Percentiles rank a stretch among this genome's conserved stretches.
These are phyloP conservation scores for Yarrowia sp. DNA, from an alignment of 805 yeast species.

Conservation along the genomic window DNA sequence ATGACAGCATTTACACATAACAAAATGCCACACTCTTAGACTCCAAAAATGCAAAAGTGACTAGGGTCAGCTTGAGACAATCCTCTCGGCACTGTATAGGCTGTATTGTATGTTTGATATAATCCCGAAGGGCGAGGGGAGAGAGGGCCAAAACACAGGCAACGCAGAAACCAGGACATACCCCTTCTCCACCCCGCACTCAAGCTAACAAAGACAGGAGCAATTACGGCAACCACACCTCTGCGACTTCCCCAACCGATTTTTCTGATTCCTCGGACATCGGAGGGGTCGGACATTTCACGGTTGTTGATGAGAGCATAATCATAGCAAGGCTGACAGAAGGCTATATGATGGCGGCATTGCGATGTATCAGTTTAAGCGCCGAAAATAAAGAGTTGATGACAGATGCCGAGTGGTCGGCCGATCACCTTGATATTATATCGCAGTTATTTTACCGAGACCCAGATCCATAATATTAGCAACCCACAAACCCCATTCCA, in stretches of 20 bases:
- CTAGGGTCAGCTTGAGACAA: too few species aligned
- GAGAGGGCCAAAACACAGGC: too few species aligned
- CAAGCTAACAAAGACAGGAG: not conserved
- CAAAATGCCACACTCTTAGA: not conserved
- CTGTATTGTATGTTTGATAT: too few species aligned
- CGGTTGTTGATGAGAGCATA: not conserved
- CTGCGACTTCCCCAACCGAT: not conserved
- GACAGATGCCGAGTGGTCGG: not conserved
- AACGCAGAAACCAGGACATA: too few species aligned
- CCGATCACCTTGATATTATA: not conserved
- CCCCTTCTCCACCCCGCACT: too few species aligned
- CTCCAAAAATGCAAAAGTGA: not conserved
- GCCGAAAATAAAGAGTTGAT: too few species aligned
- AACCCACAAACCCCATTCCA: not conserved
- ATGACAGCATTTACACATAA: conserved; percentile 4
- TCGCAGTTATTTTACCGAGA: not conserved
- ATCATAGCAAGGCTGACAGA: not conserved
- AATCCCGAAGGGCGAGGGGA: too few species aligned
- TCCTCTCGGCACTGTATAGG: too few species aligned
- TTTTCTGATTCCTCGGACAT: not conserved
- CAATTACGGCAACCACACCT: not conserved
- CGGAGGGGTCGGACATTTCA: not conserved
- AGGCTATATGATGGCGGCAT: too few species aligned
- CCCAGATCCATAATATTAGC: not conserved
- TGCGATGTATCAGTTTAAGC: too few species aligned